phyloP scores from a whole-genome alignment of 495 filamentous ascomycete species.

The Hypoxylon lenormandii region DNA sequence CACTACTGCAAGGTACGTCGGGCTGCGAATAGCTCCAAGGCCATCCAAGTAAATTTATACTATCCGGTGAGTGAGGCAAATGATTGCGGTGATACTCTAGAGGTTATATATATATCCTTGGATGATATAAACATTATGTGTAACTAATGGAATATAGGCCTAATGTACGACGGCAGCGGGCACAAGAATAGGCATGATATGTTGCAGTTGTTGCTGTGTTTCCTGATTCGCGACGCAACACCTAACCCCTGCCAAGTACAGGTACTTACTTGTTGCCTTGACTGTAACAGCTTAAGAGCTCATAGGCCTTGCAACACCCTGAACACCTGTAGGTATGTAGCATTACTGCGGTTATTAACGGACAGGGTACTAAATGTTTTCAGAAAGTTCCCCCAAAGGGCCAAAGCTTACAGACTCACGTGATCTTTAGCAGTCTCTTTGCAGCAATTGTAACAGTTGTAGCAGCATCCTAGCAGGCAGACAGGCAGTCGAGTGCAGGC shows the following conservation, averaged over 20 bases:
- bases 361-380: conserved; percentile 17
- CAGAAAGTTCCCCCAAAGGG: neutral
- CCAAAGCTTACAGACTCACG: conserved; percentile 10
- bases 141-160: too few relatives aligned
- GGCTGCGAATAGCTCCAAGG: conserved; percentile 1
- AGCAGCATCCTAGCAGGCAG: too few relatives aligned
- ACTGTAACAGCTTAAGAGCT: conserved; percentile 11
- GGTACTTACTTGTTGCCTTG: conserved; percentile 11
- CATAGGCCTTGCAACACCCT: conserved; percentile 22
- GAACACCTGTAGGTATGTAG: neutral
- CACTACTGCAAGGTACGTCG: conserved; percentile 39
- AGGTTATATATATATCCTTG: too few relatives aligned
- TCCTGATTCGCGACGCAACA: neutral
- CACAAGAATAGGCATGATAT: neutral
- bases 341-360: conserved; percentile 33
- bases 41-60: too few relatives aligned
- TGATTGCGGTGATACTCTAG: too few relatives aligned
- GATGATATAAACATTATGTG: too few relatives aligned
- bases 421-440: conserved; percentile 16
- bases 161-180: too few relatives aligned
- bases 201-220: neutral
- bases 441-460: neutral
- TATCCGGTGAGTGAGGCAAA: too few relatives aligned
- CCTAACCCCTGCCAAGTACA: conserved; percentile 15
- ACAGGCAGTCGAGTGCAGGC: conserved; percentile 11